phyloP scores from a whole-genome alignment of 2,329 filamentous ascomycete genomes.

The Pseudomassariella vexata region DNA sequence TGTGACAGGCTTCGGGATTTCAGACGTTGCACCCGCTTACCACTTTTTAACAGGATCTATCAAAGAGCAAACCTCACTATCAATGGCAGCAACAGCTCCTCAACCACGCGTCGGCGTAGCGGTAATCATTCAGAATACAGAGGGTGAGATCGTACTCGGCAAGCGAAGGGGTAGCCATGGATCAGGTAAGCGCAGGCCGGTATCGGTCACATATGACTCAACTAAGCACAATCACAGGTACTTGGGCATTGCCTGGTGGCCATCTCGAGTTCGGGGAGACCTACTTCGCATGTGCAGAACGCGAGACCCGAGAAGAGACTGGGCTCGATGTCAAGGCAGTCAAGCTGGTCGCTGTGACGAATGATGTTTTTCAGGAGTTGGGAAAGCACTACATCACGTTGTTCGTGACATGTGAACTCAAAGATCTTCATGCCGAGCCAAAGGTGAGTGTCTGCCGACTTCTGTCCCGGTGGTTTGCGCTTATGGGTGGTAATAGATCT shows the following conservation, averaged over 20 bases:
- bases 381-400: conserved; percentile 70
- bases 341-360: conserved; percentile 56
- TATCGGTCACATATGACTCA: not conserved
- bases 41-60: too few species aligned
- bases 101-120: conserved; percentile 43
- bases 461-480: too few species aligned
- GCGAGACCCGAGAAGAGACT: conserved; percentile 69
- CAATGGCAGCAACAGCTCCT: too few species aligned
- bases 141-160: conserved; percentile 40
- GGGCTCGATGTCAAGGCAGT: conserved; percentile 49
- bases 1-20: too few species aligned
- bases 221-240: too few species aligned
- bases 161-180: conserved; percentile 44
- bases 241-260: conserved; percentile 66
- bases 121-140: conserved; percentile 34
- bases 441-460: conserved; percentile 34
- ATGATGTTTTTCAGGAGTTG: conserved; percentile 56
- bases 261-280: conserved; percentile 68
- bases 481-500: too few species aligned
- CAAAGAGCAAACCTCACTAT: too few species aligned
- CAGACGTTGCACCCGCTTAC: too few species aligned
- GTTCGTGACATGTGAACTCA: conserved; percentile 53
- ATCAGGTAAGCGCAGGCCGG: conserved; percentile 28
- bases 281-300: conserved; percentile 54
- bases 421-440: conserved; percentile 41